phyloP scores from a whole-genome alignment of 176 grass and related monocot genomes.

The Hyparrhenia diplandra region DNA sequence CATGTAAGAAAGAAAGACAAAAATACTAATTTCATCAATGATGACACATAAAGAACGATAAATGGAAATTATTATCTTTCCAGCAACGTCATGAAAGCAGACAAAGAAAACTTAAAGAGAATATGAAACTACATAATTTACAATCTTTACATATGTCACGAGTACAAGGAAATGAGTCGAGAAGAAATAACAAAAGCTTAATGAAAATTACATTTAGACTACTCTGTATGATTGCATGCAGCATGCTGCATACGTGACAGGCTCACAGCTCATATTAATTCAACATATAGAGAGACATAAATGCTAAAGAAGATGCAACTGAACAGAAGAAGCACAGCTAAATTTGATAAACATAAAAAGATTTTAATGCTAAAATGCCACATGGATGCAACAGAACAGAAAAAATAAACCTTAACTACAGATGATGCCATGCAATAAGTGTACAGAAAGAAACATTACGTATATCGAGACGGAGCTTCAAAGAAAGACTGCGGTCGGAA shows the following conservation, averaged over 20 bases:
- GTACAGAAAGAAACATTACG: slow-evolving; percentile 76
- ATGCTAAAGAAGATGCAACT: slow-evolving; percentile 35
- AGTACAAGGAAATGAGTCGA: slow-evolving; percentile 1
- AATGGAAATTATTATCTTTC: not conserved
- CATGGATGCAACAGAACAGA: slow-evolving; percentile 24
- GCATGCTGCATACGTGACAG: not conserved
- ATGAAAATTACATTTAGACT: slow-evolving; percentile 4
- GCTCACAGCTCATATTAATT: not conserved
- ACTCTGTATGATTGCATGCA: slow-evolving; percentile 22
- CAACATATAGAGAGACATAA: slow-evolving; percentile 11
- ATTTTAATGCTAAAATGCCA: slow-evolving; percentile 18
- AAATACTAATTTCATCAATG: slow-evolving; percentile 3
- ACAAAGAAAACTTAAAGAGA: not conserved
- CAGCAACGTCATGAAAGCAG: not conserved
- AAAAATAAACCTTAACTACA: slow-evolving; percentile 32
- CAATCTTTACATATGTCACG: not conserved
- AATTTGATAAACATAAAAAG: not conserved
- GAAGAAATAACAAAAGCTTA: slow-evolving; percentile 13
- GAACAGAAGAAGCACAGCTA: slow-evolving; percentile 1
- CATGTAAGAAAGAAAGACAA: not conserved
- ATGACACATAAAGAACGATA: not conserved
- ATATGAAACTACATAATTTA: not conserved
- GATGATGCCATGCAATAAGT: slow-evolving; percentile 32
- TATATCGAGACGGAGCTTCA: slow-evolving; percentile 94
- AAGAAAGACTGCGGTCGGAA: slow-evolving; percentile 71